Conservation (phyloP, 192 early-diverging fungal species). For the Backusella australiensis region DNA sequence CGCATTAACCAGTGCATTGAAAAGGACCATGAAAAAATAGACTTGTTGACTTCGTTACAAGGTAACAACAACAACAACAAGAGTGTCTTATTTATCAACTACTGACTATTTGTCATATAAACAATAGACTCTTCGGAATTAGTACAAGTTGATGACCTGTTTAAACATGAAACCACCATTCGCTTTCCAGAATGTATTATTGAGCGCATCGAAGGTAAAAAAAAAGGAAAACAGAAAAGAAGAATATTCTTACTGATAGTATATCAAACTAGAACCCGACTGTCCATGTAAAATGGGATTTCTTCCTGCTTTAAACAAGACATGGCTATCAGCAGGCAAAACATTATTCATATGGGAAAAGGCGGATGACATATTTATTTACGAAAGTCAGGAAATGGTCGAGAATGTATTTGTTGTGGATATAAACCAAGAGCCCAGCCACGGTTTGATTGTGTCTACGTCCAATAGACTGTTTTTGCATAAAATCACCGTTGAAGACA, state of each 20-base stretch:
- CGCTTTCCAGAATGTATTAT: background rate
- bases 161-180: background rate
- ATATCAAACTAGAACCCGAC: background rate
- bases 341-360: background rate
- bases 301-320: background rate
- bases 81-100: background rate
- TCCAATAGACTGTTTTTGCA: background rate
- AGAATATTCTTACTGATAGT: background rate
- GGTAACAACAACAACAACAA: background rate
- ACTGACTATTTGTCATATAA: background rate
- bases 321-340: background rate
- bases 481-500: background rate
- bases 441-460: background rate
- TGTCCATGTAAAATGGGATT: slow-evolving; percentile 15
- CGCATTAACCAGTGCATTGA: background rate
- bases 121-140: background rate
- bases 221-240: background rate
- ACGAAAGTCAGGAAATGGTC: background rate
- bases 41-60: background rate
- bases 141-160: background rate
- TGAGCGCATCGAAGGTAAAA: background rate
- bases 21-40: background rate
- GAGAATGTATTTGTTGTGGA: background rate
- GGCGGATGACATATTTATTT: background rate
- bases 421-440: background rate